phyloP scores from a whole-genome alignment of 2,329 filamentous ascomycete species.

The Aspergillus piperis region DNA sequence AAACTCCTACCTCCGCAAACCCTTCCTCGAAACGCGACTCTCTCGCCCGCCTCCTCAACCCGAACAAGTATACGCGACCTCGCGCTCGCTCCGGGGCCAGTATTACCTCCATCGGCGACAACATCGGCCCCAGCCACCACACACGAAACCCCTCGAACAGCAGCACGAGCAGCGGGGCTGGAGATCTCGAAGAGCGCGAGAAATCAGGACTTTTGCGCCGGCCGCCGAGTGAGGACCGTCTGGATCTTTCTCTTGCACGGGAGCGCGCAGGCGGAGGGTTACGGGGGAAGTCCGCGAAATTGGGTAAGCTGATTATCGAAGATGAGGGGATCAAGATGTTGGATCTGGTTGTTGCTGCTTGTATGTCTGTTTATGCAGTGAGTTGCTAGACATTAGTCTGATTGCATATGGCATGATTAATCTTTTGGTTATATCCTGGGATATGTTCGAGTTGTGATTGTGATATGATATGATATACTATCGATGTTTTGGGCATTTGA shows the following conservation, averaged over 20 bases:
- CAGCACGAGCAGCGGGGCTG: slow-evolving; percentile 29
- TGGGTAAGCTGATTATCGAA: slow-evolving; percentile 88
- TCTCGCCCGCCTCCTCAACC: slow-evolving; percentile 35
- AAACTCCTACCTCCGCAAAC: slow-evolving; percentile 2
- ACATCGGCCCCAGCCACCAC: slow-evolving; percentile 11
- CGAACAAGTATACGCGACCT: slow-evolving; percentile 29
- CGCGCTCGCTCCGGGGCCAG: slow-evolving; percentile 31
- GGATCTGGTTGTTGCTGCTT: slow-evolving; percentile 86
- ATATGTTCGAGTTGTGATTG: too few species aligned
- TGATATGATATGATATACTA: too few species aligned
- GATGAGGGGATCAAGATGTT: slow-evolving; percentile 94
- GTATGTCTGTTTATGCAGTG: slow-evolving; percentile 69
- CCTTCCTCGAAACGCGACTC: slow-evolving; percentile 31
- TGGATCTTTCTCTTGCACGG: slow-evolving; percentile 75
- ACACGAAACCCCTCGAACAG: slow-evolving; percentile 36
- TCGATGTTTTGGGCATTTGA: too few species aligned
- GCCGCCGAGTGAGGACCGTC: slow-evolving; percentile 43
- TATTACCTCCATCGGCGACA: slow-evolving; percentile 20
- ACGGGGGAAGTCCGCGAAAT: slow-evolving; percentile 81
- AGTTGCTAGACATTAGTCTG: not conserved
- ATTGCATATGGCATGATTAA: not conserved
- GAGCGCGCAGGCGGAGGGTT: slow-evolving; percentile 86
- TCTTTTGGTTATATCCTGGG: too few species aligned
- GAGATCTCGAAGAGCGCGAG: slow-evolving; percentile 18
- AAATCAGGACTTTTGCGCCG: slow-evolving; percentile 26